Base-by-base conservation (phyloP, 768 basidiomycete species). In the Trametes cingulata region DNA sequence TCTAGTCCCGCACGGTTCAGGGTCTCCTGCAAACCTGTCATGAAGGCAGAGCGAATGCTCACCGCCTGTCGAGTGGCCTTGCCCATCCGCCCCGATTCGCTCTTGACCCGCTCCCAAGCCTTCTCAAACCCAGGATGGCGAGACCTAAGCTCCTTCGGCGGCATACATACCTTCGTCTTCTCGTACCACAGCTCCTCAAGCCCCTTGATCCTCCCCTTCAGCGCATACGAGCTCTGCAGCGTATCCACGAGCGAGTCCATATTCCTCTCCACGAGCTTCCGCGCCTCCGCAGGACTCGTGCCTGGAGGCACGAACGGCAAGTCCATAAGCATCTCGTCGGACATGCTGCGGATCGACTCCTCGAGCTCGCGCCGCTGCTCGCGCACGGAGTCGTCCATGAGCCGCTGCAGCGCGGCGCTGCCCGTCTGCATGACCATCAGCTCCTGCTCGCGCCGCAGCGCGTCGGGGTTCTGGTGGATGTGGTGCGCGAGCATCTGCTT, bases 141-240 rank as follows among this genome's bases (percentile, higher is more conserved):
- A 14, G 45, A 41, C 62, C 65, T 57, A 14, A 74, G 46, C 20
- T 68, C 66, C 17, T 57, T 40, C 15, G 70, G 70, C 7, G 72
- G 71, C 9, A 74, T 45, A 42, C 65, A 67, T 0, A 55, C 65
- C 20, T 66, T 68, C 27, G 67, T 58, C 1, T 8, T 19, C 56
- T 62, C 42, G 58, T 69, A 73, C 69, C 69, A 71, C 15, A 33
- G 56, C 36, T 64, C 52, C 56, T 73, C 71, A 14, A 43, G n/a
- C 19, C 36, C 24, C 15, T 25, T 33, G 1, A 47, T 25, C 47
- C 33, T 36, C 13, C 47, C 46, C 29, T 33, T 33, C 6, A n/a
- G 42, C 39, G 12, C 24, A 43, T 6, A 19, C 10, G n/a, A 41
- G 25, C 42, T 55, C 19, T 9, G n/a, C 14, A 33, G 15, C 40